Conservation (phyloP, 345 rosid species). For the Hibiscus mutabilis region DNA sequence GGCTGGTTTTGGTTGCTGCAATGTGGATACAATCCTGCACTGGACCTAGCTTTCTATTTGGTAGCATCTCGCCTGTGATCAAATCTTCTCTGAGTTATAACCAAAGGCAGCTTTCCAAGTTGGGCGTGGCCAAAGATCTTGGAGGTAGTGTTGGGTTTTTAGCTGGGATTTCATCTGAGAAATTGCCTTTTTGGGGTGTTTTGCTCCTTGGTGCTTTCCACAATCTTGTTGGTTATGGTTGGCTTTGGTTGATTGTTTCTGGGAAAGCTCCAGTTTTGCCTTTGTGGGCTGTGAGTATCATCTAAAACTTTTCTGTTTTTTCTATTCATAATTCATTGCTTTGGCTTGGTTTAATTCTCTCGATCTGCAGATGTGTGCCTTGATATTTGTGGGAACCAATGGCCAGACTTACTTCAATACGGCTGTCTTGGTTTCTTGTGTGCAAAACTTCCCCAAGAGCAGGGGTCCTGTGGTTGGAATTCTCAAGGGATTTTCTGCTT, state of each 20-base stretch:
- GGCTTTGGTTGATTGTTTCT: neutral
- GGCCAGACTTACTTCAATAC: constrained; percentile 98
- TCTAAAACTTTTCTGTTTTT: neutral
- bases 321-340: neutral
- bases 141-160: constrained; percentile 39
- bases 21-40: constrained; percentile 99
- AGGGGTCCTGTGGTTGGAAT: constrained; percentile 97
- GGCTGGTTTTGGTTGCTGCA: constrained; percentile 95
- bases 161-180: neutral
- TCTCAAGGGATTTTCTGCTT: constrained; percentile 90
- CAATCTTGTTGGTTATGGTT: neutral
- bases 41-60: constrained; percentile 83
- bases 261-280: neutral
- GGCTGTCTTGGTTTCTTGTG: constrained; percentile 82
- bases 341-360: neutral
- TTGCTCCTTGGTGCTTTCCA: neutral
- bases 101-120: constrained; percentile 69
- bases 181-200: neutral
- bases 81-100: constrained; percentile 81
- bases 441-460: constrained; percentile 93
- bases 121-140: constrained; percentile 96
- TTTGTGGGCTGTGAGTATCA: neutral
- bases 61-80: constrained; percentile 92
- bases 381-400: constrained; percentile 82
- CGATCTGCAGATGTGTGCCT: constrained; percentile 68